Evolutionary conservation across 2,329 filamentous ascomycete genomes (phyloP).

Genomic region (Zymoseptoria passerinii): DNA sequence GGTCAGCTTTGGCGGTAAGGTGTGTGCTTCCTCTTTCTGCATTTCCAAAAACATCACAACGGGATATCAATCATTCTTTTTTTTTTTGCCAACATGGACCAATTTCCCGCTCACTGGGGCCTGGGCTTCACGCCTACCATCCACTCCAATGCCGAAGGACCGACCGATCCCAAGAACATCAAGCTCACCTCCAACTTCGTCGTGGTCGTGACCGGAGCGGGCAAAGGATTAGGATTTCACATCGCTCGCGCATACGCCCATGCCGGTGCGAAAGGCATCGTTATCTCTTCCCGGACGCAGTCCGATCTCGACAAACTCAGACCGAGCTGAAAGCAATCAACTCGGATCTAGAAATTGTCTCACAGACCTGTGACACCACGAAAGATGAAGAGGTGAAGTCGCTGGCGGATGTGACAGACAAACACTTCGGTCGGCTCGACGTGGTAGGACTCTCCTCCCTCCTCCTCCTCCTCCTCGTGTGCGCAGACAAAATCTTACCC

Average conservation of each 20-base stretch:
- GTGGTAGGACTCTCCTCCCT: no score
- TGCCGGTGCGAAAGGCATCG: constrained; percentile 12
- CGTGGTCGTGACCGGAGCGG: constrained; percentile 13
- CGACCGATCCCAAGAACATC: constrained; percentile 13
- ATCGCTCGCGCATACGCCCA: constrained; percentile 11
- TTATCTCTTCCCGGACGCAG: constrained; percentile 11
- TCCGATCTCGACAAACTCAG: constrained; percentile 7
- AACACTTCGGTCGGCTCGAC: constrained; percentile 7
- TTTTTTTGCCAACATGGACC: not conserved
- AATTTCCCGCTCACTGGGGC: constrained; percentile 9
- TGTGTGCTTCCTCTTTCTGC: not conserved
- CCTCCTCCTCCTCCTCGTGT: no score
- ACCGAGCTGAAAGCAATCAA: constrained; percentile 5
- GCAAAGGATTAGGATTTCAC: constrained; percentile 12
- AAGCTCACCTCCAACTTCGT: constrained; percentile 9
- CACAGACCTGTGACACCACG: constrained; percentile 6
- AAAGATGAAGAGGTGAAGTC: constrained; percentile 4
- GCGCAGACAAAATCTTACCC: not conserved
- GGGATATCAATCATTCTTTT: no score
- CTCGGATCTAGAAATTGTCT: not conserved
- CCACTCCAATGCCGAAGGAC: constrained; percentile 10
- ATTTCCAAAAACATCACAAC: not conserved
- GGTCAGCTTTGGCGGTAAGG: not conserved
- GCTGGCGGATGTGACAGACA: constrained; percentile 4
- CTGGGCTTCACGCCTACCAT: constrained; percentile 9